These are phyloP conservation scores for Madurella fahalii DNA, from an alignment of 2,329 filamentous ascomycete genomes.

Conservation along the genomic window DNA sequence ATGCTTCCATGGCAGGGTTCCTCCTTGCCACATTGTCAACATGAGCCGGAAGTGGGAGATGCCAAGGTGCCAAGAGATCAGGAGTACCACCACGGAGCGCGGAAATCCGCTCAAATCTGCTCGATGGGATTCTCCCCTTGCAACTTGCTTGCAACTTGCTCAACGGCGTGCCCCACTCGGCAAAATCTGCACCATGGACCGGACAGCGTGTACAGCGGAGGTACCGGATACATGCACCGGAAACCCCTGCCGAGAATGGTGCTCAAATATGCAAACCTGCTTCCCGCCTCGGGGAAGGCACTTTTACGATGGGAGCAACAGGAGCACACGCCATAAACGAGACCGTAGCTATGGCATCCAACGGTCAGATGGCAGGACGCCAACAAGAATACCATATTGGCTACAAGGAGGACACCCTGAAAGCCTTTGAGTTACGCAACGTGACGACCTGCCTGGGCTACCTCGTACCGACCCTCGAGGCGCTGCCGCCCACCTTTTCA, in stretches of 20 bases:
- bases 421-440: constrained; percentile 12
- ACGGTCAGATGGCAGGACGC: neutral
- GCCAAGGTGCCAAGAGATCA: constrained; percentile 1
- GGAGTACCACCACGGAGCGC: neutral
- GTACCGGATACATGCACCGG: neutral
- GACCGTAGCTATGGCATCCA: neutral
- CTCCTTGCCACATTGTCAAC: neutral
- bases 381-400: constrained; percentile 10
- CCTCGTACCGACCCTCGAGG: constrained; percentile 8
- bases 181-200: neutral
- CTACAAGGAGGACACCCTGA: constrained; percentile 15
- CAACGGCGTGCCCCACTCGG: neutral
- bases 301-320: too few species aligned
- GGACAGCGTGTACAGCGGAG: neutral
- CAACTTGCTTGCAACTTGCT: constrained; percentile 1
- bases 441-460: constrained; percentile 8
- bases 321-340: neutral
- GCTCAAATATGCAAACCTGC: too few species aligned
- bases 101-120: constrained; percentile 7
- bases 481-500: constrained; percentile 6
- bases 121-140: neutral
- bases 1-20: too few species aligned
- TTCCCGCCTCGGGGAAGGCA: too few species aligned
- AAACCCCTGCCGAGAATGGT: too few species aligned
- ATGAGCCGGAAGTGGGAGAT: neutral